Evolutionary conservation across 305 asterid genomes (phyloP).

Genomic region (Fraxinus angustifolia): DNA sequence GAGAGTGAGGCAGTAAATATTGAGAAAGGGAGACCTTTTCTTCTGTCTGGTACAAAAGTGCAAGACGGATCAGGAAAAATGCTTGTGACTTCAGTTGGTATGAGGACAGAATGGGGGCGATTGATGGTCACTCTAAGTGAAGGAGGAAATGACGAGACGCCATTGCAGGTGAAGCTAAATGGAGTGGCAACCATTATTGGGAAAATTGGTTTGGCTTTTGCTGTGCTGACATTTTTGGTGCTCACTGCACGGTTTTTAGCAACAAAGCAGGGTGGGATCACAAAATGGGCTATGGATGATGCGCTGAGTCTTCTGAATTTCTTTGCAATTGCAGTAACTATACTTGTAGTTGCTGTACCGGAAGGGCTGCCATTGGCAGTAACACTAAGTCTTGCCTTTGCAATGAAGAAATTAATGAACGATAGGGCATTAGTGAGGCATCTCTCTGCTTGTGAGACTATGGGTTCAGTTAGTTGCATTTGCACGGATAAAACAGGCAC

Average conservation of each 20-base stretch:
- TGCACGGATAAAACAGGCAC: conserved; percentile 90
- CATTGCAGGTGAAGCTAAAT: conserved; percentile 71
- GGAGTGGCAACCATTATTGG: conserved; percentile 80
- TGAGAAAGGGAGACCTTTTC: conserved; percentile 48
- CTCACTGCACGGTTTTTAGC: conserved; percentile 47
- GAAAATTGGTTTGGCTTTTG: conserved; percentile 64
- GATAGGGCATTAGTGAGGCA: conserved; percentile 66
- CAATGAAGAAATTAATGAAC: conserved; percentile 78
- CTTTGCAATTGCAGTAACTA: conserved; percentile 77
- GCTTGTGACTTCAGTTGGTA: conserved; percentile 71
- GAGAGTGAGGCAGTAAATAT: conserved; percentile 61
- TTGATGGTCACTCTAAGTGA: conserved; percentile 64
- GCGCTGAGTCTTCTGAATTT: conserved; percentile 50
- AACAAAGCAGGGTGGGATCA: conserved; percentile 43
- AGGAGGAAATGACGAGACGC: conserved; percentile 77
- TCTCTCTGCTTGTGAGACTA: conserved; percentile 83
- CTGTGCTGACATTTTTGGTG: conserved; percentile 59
- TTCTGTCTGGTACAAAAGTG: conserved; percentile 72
- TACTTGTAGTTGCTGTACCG: conserved; percentile 85
- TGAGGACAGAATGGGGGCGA: conserved; percentile 85
- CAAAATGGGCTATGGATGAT: conserved; percentile 46
- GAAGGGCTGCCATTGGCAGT: conserved; percentile 89
- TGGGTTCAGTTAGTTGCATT: conserved; percentile 81
- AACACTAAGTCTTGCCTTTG: conserved; percentile 78
- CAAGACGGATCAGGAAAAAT: conserved; percentile 77